Evolutionary conservation across 164 flowering plant genomes (phyloP), one percentile per base, ranked within the genome.

Genomic region (Vitis rupestris): DNA sequence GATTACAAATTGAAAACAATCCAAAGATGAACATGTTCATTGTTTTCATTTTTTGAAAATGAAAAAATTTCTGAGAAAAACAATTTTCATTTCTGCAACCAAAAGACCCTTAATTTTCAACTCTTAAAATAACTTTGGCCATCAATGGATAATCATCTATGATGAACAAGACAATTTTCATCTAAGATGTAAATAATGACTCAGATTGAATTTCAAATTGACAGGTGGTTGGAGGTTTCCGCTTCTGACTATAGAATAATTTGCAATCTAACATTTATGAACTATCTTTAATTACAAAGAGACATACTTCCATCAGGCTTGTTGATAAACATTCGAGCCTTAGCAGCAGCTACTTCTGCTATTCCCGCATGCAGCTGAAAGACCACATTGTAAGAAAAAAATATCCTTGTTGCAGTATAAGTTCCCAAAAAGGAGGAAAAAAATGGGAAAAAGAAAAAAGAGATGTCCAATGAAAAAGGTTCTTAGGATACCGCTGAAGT

Each of bases 311-410:
- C 99, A 81, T 94, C 98, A 63, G 99, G 99, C 75, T 94, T 94
- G 85, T 92, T 88, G 23, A 88, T 78, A 80, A 94, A 94, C 99
- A 94, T 92, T 63, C 97, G 87, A 60, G 99, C 94, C 84, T 94
- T 94, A 29, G 97, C 99, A 61, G 98, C 99, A 75, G 99, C 97
- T 44, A 94, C 94, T 81, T 94, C 99, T 60, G 97, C 99, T 69
- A 94, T 83, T 27, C 94, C 94, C 56, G 95, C 84, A 83, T 94
- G 99, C 85, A 91, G 57, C 99, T 94, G 89, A 77, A 81, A 64
- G 59, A 61, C 54, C 71, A 66, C 27, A 67, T 69, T 8, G 63
- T 71, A 52, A 80, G 71, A 61, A 8, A 63, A 64, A 57, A 15
- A 14, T n/a, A 50, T 62, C 68, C 13, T 65, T 47, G 50, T 19